A percentile compares a stretch with the other conserved stretches of the same genome.
Conservation (phyloP, 164 flowering plant species). For the Annona cherimola region DNA sequence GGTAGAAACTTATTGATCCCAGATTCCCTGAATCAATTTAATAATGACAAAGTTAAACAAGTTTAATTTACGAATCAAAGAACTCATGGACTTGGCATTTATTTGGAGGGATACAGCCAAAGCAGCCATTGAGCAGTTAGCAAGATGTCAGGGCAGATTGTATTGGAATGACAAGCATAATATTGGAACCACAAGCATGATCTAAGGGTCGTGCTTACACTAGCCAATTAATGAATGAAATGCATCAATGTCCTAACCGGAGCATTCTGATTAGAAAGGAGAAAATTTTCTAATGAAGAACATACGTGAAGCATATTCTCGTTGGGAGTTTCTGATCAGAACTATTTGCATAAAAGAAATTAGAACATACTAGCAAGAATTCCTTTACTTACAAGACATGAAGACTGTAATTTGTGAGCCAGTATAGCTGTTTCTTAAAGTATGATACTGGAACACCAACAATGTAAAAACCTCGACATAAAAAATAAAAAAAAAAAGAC, state of each 20-base stretch:
- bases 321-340: background rate
- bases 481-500: too few relatives aligned
- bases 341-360: background rate
- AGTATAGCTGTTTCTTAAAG: background rate
- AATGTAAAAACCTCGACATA: too few relatives aligned
- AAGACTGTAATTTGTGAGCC: too few relatives aligned
- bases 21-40: conserved; percentile 26
- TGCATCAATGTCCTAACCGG: background rate
- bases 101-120: background rate
- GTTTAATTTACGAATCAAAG: background rate
- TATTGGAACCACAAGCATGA: background rate
- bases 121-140: background rate
- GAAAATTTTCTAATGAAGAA: background rate
- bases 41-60: conserved; percentile 2
- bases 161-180: too few relatives aligned
- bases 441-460: too few relatives aligned
- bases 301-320: background rate
- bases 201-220: background rate
- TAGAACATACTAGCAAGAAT: background rate
- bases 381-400: too few relatives aligned
- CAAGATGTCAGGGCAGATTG: background rate
- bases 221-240: background rate
- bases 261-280: too few relatives aligned
- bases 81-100: background rate
- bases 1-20: conserved; percentile 9